Base-by-base conservation (phyloP, 805 yeast species). In the Yamadazyma sp. region DNA sequence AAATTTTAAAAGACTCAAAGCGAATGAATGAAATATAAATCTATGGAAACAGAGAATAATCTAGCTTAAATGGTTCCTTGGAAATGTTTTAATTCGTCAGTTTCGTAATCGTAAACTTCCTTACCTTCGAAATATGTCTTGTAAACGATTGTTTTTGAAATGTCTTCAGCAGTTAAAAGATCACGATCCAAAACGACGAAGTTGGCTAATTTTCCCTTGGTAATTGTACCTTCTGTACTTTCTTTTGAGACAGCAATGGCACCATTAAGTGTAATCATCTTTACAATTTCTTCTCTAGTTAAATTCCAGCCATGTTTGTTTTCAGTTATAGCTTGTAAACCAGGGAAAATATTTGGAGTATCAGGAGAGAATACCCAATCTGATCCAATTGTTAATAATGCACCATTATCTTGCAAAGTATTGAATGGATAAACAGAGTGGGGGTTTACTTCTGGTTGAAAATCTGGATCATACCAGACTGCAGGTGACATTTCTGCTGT, bases 401-500 rank as follows among this genome's bases (percentile, higher is more conserved):
- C 55, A 12, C 55, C 55, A 31, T 42, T 31, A 10, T 49, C 45
- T 28, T 49, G 43, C 35, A 50, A 38, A 23, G 32, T 6, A 31
- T 48, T 50, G 48, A 50, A 50, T 7, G 55, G 54, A 36, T 50
- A 50, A n/a, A 50, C 55, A 7, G 52, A 45, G 19, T 40, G 36
- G 7, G 54, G 55, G 33, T 46, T 49, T 6, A 35, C 43, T 38
- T 48, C 54, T 3, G 55, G 55, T 30, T 50, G 53, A 36, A 36
- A 49, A 25, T 49, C 54, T 5, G 53, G 50, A 27, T 49, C 51
- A 31, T 48, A 46, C 53, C 54, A 49, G 35, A 48, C 39, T 5
- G 55, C 55, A 19, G 55, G 54, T 22, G 45, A 37, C 55, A 50
- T 50, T 34, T 50, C 55, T n/a, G 55, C 54, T 21, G 55, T 50